Base-by-base conservation (phyloP, 768 basidiomycete genomes). In the Boletus reticuloceps region DNA sequence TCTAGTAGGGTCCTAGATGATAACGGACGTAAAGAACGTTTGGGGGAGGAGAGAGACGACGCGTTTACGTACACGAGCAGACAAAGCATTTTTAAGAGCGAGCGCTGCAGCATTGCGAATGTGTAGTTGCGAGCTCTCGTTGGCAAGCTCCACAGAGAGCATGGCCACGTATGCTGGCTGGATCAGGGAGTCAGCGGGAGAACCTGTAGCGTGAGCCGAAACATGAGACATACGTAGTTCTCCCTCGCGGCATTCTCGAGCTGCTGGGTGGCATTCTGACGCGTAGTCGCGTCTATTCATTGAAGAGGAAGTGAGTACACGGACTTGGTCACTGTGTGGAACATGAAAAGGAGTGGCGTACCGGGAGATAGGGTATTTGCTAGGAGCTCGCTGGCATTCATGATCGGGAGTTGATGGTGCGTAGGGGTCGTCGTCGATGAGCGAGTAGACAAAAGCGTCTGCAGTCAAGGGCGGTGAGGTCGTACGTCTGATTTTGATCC, bases 71-170 rank as follows among this genome's bases (percentile, higher is more conserved):
- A 98, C 96, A 65, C 92, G 80, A 57, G 95, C 93, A 34, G 88
- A 83, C 55, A 99, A 74, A 56, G 94, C 83, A 73, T 99, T 99
- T 83, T 98, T 99, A 73, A 99, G 78, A 19, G 96, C 95, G 49
- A 99, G 80, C 70, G 93, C 94, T 22, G 97, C 95, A n/a, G 96
- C 94, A 68, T 91, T 96, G 62, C 97, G 82, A 50, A 95, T 83
- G 70, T 93, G 86, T 34, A 85, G 65, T 14, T 81, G 77, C 7
- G 81, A 81, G 42, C 59, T 75, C 69, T 94, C 92, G 62, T 93
- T 88, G 29, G 86, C 84, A 45, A 99, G 82, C 60, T 94, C 91
- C 17, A 82, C 74, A 17, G 91, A 88, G 58, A 99, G 86, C 81
- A 91, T 93, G 69, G 87, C 70, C 84, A 98, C 89, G 78, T 98